phyloP scores from a whole-genome alignment of 2,329 filamentous ascomycete genomes.

The Claviceps purpurea region DNA sequence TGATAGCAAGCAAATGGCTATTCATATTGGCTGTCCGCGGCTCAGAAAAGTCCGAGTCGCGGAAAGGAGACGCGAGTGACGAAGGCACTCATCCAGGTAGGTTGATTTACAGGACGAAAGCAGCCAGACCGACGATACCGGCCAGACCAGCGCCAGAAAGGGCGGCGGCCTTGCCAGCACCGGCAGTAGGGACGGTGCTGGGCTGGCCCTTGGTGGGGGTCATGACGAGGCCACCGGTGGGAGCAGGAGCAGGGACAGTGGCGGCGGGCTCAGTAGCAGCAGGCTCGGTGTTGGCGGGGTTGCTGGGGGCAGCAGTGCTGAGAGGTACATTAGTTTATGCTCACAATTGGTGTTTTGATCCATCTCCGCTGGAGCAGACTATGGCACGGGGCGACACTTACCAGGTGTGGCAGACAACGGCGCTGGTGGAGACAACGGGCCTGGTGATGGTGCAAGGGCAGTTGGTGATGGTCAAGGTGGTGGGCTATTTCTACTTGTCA shows the following conservation, averaged over 20 bases:
- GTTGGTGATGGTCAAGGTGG: slow-evolving; percentile 57
- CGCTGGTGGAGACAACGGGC: slow-evolving; percentile 39
- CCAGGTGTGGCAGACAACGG: slow-evolving; percentile 41
- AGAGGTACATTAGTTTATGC: not conserved
- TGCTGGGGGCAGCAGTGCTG: not conserved
- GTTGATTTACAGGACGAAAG: slow-evolving; percentile 43
- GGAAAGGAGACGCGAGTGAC: not conserved
- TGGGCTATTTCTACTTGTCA: slow-evolving; percentile 29
- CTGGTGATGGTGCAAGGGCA: slow-evolving; percentile 57
- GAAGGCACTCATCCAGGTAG: slow-evolving; percentile 18
- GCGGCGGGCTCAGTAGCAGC: not conserved
- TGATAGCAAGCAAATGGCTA: too few relatives aligned
- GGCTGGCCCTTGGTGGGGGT: slow-evolving; percentile 18
- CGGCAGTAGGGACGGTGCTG: slow-evolving; percentile 33
- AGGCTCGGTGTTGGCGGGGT: not conserved
- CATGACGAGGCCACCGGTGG: slow-evolving; percentile 1
- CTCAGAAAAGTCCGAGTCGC: not conserved
- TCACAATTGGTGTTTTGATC: not conserved
- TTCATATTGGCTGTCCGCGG: too few relatives aligned
- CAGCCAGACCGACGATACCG: slow-evolving; percentile 46
- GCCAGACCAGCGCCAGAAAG: slow-evolving; percentile 46
- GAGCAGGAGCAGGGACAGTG: slow-evolving; percentile 8
- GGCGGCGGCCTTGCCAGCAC: slow-evolving; percentile 41
- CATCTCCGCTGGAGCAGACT: not conserved
- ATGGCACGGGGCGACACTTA: slow-evolving; percentile 18